phyloP scores from a whole-genome alignment of 2,329 filamentous ascomycete genomes.

The Metarhizium brunneum region DNA sequence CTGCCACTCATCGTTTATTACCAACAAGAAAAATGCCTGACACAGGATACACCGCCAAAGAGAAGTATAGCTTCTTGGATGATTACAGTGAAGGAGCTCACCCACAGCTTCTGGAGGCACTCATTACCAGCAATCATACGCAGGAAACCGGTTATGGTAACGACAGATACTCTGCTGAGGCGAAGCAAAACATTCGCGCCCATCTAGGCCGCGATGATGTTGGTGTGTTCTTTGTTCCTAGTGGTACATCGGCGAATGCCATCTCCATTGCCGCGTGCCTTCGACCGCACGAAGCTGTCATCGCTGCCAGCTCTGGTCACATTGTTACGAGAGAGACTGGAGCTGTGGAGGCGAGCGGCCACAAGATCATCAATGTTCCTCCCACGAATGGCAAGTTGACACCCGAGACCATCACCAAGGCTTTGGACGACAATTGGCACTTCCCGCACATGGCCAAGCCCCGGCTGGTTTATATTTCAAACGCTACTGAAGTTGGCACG shows the following conservation, averaged over 20 bases:
- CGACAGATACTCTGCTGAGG: conserved; percentile 33
- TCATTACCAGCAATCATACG: conserved; percentile 32
- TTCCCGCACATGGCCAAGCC: conserved; percentile 43
- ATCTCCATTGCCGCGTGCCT: conserved; percentile 42
- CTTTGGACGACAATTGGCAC: conserved; percentile 38
- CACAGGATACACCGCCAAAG: conserved; percentile 3
- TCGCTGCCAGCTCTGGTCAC: conserved; percentile 39
- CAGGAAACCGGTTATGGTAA: conserved; percentile 39
- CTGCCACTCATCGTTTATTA: background rate
- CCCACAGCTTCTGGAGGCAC: conserved; percentile 36
- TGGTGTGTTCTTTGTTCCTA: conserved; percentile 41
- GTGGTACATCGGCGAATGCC: conserved; percentile 40
- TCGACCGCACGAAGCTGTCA: conserved; percentile 39
- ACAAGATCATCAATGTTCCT: conserved; percentile 40
- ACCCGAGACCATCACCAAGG: conserved; percentile 28
- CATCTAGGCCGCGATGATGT: conserved; percentile 29
- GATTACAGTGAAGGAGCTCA: conserved; percentile 44
- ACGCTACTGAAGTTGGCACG: conserved; percentile 41
- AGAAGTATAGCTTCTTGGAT: conserved; percentile 36
- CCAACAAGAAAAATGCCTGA: conserved; percentile 9
- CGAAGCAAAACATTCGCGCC: conserved; percentile 29
- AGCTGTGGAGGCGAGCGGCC: conserved; percentile 40
- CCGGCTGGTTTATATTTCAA: conserved; percentile 41
- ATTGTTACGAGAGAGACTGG: conserved; percentile 41
- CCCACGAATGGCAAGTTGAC: conserved; percentile 38